phyloP scores from a whole-genome alignment of 441 rosid genomes.

The Capsella rubella region DNA sequence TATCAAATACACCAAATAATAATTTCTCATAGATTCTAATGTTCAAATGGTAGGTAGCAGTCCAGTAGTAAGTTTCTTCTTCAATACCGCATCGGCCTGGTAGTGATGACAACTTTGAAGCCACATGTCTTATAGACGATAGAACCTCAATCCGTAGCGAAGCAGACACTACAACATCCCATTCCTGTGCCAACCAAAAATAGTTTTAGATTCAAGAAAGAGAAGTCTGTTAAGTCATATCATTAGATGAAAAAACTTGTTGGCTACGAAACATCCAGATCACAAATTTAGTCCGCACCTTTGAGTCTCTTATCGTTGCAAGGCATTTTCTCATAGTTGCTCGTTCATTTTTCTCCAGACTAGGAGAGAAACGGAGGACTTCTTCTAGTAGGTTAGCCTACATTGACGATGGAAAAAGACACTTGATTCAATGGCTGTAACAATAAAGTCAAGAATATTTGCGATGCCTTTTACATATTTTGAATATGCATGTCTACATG shows the following conservation, averaged over 20 bases:
- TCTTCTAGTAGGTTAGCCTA: conserved; percentile 93
- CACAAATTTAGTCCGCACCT: conserved; percentile 54
- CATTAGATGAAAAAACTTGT: conserved; percentile 20
- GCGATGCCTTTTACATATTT: conserved; percentile 8
- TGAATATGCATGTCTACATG: conserved; percentile 19
- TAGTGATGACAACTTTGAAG: conserved; percentile 64
- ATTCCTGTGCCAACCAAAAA: conserved; percentile 63
- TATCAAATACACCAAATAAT: conserved; percentile 77
- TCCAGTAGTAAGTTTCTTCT: conserved; percentile 87
- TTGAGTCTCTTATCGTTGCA: conserved; percentile 77
- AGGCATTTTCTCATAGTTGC: conserved; percentile 64
- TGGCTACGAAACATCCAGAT: conserved; percentile 33
- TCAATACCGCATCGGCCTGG: conserved; percentile 69
- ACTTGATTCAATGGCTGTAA: conserved; percentile 21
- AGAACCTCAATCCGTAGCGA: conserved; percentile 80
- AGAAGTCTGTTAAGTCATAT: conserved; percentile 35
- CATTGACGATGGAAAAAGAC: conserved; percentile 40
- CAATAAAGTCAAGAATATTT: conserved; percentile 11
- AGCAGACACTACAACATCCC: conserved; percentile 78
- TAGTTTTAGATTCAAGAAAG: conserved; percentile 36
- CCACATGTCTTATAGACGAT: conserved; percentile 74
- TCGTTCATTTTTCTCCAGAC: conserved; percentile 58
- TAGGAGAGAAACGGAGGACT: conserved; percentile 61
- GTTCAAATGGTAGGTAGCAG: conserved; percentile 82
- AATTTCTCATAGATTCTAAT: conserved; percentile 83